These are phyloP conservation scores for Malbranchea zuffiana DNA, from an alignment of 2,329 filamentous ascomycete genomes.

Conservation along the genomic window DNA sequence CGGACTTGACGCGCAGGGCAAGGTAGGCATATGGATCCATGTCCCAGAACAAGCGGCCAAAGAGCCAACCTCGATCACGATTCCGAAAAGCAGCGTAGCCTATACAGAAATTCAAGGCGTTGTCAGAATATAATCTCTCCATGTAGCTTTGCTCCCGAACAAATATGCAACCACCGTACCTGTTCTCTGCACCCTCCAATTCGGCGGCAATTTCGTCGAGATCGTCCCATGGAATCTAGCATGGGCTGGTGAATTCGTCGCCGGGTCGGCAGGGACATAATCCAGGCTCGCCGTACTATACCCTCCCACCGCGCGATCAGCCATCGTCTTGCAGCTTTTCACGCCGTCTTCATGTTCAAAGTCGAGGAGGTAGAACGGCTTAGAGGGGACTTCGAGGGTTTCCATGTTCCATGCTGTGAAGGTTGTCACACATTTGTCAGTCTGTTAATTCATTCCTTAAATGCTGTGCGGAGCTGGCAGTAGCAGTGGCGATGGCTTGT, in stretches of 20 bases:
- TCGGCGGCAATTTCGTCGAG: slow-evolving; percentile 67
- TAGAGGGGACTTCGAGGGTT: slow-evolving; percentile 27
- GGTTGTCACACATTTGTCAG: neutral
- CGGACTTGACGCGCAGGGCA: slow-evolving; percentile 76
- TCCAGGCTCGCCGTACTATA: slow-evolving; percentile 67
- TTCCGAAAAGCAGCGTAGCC: slow-evolving; percentile 91
- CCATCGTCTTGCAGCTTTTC: slow-evolving; percentile 58
- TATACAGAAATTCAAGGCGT: slow-evolving; percentile 37
- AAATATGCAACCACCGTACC: slow-evolving; percentile 19
- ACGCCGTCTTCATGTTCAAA: slow-evolving; percentile 31
- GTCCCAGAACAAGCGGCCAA: slow-evolving; percentile 77
- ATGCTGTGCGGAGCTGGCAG: neutral
- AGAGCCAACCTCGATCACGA: slow-evolving; percentile 66
- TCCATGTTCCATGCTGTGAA: slow-evolving; percentile 33
- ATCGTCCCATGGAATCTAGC: slow-evolving; percentile 79
- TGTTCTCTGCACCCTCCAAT: slow-evolving; percentile 39
- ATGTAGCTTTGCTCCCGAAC: neutral
- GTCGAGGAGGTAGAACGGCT: slow-evolving; percentile 31
- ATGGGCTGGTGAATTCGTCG: slow-evolving; percentile 46
- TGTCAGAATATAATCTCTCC: no score
- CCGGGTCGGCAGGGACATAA: slow-evolving; percentile 43
- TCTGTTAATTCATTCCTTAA: slow-evolving; percentile 1
- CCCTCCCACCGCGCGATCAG: slow-evolving; percentile 75
- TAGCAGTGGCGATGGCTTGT: neutral
- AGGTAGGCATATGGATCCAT: slow-evolving; percentile 83